Evolutionary conservation across 495 filamentous ascomycete species (phyloP).

Genomic region (Emericellopsis terricola): DNA sequence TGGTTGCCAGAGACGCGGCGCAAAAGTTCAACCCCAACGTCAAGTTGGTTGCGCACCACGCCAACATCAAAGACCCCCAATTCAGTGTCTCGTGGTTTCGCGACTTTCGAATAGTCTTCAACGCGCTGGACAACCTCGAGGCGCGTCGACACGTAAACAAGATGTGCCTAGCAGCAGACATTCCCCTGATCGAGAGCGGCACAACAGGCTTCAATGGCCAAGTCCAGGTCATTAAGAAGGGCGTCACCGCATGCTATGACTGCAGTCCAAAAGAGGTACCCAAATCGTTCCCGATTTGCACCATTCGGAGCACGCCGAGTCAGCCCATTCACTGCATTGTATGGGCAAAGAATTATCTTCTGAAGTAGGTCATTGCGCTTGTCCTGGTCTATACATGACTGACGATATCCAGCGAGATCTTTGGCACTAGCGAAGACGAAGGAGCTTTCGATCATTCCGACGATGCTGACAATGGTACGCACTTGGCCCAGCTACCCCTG

Average conservation of each 20-base stretch:
- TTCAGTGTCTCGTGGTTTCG: conserved; percentile 88
- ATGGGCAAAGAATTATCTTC: conserved; percentile 95
- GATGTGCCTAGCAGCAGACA: conserved; percentile 86
- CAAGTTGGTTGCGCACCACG: conserved; percentile 79
- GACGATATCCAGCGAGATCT: conserved; percentile 42
- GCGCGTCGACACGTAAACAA: conserved; percentile 89
- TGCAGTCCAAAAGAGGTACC: conserved; percentile 77
- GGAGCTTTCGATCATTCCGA: conserved; percentile 56
- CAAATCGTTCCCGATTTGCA: conserved; percentile 88
- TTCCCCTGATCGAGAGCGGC: conserved; percentile 89
- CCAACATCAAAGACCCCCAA: conserved; percentile 84
- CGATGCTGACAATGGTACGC: conserved; percentile 49
- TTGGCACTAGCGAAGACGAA: conserved; percentile 79
- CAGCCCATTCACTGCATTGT: conserved; percentile 98
- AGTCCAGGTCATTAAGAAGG: conserved; percentile 89
- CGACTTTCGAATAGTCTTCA: conserved; percentile 74
- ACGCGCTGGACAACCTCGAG: conserved; percentile 92
- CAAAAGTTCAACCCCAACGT: conserved; percentile 79
- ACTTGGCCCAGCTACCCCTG: background rate
- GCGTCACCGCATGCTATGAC: conserved; percentile 92
- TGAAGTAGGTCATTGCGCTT: conserved; percentile 31
- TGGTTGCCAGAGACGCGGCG: conserved; percentile 89
- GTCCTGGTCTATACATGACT: conserved; percentile 5
- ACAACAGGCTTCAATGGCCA: conserved; percentile 98
- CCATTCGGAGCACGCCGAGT: conserved; percentile 83